phyloP scores from a whole-genome alignment of 1,284 basidiomycete species.

The Heterobasidion annosum region DNA sequence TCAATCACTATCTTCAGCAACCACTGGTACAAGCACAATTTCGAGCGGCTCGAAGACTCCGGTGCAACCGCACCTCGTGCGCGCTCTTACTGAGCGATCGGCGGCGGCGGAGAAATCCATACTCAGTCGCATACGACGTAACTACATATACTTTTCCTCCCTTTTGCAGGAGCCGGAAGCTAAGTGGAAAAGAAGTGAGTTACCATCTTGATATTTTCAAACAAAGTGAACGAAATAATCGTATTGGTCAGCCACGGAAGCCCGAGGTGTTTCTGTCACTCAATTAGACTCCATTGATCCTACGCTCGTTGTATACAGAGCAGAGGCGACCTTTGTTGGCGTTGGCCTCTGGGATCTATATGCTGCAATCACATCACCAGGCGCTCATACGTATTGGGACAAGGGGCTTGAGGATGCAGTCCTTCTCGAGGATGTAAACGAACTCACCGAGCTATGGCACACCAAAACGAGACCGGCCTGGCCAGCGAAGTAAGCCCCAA shows the following conservation, averaged over 20 bases:
- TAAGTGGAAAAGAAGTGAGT: conserved; percentile 86
- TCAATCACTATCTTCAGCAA: conserved; percentile 43
- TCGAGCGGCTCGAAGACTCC: conserved; percentile 14
- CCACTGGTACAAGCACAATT: conserved; percentile 16
- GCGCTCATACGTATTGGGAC: conserved; percentile 83
- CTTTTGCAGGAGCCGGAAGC: conserved; percentile 96
- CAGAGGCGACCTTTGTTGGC: conserved; percentile 96
- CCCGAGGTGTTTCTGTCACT: conserved; percentile 85
- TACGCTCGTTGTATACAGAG: conserved; percentile 92
- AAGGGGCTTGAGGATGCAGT: conserved; percentile 81
- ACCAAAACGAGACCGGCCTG: conserved; percentile 83
- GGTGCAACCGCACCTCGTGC: conserved; percentile 24
- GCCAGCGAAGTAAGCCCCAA: conserved; percentile 73
- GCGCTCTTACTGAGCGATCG: conserved; percentile 40
- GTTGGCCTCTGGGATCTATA: conserved; percentile 97
- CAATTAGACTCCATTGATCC: conserved; percentile 98
- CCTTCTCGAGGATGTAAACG: conserved; percentile 85
- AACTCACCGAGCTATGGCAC: conserved; percentile 90
- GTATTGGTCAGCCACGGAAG: conserved; percentile 59
- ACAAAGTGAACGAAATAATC: conserved; percentile 3
- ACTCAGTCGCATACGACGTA: conserved; percentile 77
- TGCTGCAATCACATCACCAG: conserved; percentile 77
- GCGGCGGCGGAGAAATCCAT: conserved; percentile 70
- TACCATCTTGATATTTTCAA: background rate
- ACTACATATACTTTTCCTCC: conserved; percentile 98